Conservation (phyloP, 2,329 filamentous ascomycete species). For the Verticillium nonalfalfae region DNA sequence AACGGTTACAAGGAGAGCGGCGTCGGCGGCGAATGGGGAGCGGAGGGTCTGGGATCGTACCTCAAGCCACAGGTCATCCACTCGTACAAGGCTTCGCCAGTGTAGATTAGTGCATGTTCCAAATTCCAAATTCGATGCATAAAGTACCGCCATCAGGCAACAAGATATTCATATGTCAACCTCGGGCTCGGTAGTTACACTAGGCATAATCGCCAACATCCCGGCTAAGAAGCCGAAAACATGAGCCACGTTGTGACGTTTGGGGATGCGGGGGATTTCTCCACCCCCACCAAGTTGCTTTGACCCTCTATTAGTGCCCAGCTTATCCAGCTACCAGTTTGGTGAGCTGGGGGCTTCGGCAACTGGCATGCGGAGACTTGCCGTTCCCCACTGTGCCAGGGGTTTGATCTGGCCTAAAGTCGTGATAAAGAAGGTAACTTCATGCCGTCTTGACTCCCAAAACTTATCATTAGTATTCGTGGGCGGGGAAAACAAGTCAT, state of each 20-base stretch:
- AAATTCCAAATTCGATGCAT: too few species aligned
- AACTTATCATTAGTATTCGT: too few species aligned
- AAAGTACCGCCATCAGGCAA: too few species aligned
- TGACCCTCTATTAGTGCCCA: not conserved
- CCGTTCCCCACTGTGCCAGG: not conserved
- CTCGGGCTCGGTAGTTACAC: too few species aligned
- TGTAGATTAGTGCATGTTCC: not conserved
- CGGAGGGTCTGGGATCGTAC: not conserved
- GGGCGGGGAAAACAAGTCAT: not conserved
- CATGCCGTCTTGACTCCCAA: not conserved
- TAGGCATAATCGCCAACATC: not conserved
- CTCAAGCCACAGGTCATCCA: not conserved
- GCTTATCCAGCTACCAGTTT: not conserved
- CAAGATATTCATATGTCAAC: too few species aligned
- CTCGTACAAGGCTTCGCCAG: not conserved
- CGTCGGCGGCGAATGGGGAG: constrained; percentile 29
- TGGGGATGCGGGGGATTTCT: not conserved
- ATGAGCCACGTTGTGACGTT: not conserved
- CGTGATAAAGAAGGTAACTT: not conserved
- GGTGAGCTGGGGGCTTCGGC: not conserved
- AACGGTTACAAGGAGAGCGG: constrained; percentile 47
- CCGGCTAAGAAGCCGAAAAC: not conserved
- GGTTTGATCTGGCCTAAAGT: not conserved
- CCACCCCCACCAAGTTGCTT: not conserved
- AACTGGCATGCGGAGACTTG: not conserved